Percentiles rank a stretch among this genome's conserved stretches.
phyloP scores from a whole-genome alignment of 2,329 filamentous ascomycete genomes.

The Diaporthe amygdali region DNA sequence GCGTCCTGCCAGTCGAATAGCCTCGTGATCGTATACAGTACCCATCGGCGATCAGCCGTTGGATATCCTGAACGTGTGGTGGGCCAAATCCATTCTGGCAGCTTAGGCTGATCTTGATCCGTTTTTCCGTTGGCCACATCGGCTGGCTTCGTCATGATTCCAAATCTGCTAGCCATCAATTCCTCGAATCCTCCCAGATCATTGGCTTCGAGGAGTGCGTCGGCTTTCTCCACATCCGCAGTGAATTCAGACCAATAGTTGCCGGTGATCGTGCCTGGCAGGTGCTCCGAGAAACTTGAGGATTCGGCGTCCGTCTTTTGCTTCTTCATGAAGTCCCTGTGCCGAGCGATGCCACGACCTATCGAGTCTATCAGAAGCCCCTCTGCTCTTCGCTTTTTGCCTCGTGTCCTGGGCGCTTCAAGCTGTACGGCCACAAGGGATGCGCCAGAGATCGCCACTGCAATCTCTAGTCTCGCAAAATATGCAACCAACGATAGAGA shows the following conservation, averaged over 20 bases:
- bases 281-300: conserved; percentile 42
- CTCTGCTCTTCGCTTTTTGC: conserved; percentile 59
- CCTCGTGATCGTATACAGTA: conserved; percentile 67
- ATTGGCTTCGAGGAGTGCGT: conserved; percentile 50
- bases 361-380: conserved; percentile 77
- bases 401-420: conserved; percentile 63
- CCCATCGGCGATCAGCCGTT: conserved; percentile 68
- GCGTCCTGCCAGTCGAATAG: conserved; percentile 61
- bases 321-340: conserved; percentile 42
- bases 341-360: conserved; percentile 62
- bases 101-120: conserved; percentile 26
- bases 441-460: conserved; percentile 67
- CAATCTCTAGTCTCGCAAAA: conserved; percentile 69
- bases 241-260: conserved; percentile 53
- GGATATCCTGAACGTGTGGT: conserved; percentile 51
- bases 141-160: conserved; percentile 38
- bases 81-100: conserved; percentile 58
- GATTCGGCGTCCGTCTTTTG: conserved; percentile 21
- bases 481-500: conserved; percentile 60
- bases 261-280: conserved; percentile 57
- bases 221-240: conserved; percentile 51
- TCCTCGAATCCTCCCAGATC: conserved; percentile 56
- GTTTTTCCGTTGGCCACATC: background rate
- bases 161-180: conserved; percentile 54
- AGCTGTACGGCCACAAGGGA: conserved; percentile 72